phyloP scores from a whole-genome alignment of 352 stramenopile species.

The Phytophthora boehmeriae region DNA sequence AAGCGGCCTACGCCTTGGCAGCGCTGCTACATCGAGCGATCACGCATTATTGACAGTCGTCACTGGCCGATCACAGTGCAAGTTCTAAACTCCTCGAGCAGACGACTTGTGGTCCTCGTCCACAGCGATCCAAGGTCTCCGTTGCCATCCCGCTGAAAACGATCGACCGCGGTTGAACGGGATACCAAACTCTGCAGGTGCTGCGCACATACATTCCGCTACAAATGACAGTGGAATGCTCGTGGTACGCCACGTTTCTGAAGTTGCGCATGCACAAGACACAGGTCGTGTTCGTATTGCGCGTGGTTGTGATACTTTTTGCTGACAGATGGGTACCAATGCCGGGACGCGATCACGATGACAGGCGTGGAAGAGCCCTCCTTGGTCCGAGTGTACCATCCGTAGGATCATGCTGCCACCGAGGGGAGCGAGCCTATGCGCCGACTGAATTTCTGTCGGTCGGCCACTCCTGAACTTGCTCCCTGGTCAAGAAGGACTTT shows the following conservation, averaged over 20 bases:
- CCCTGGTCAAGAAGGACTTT: slow-evolving; percentile 12
- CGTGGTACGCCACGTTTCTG: slow-evolving; percentile 15
- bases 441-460: slow-evolving; percentile 22
- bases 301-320: slow-evolving; percentile 8
- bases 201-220: slow-evolving; percentile 25
- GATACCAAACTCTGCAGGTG: not conserved
- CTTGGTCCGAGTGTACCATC: not conserved
- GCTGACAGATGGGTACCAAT: slow-evolving; percentile 29
- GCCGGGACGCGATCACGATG: slow-evolving; percentile 12
- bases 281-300: slow-evolving; percentile 15
- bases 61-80: no score
- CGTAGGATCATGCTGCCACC: slow-evolving; percentile 15
- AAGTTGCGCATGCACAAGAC: slow-evolving; percentile 23
- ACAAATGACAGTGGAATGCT: slow-evolving; percentile 8
- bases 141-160: no score
- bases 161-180: not conserved
- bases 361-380: slow-evolving; percentile 14
- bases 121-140: no score
- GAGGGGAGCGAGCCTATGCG: slow-evolving; percentile 25
- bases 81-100: no score
- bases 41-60: no score
- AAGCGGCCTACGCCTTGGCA: no score
- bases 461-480: slow-evolving; percentile 33
- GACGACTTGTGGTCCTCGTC: no score
- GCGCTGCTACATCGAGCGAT: no score